Percentiles rank a stretch among this genome's conserved stretches.
These are phyloP conservation scores for Mucuna pruriens DNA, from an alignment of 306 rosid species.

Conservation along the genomic window DNA sequence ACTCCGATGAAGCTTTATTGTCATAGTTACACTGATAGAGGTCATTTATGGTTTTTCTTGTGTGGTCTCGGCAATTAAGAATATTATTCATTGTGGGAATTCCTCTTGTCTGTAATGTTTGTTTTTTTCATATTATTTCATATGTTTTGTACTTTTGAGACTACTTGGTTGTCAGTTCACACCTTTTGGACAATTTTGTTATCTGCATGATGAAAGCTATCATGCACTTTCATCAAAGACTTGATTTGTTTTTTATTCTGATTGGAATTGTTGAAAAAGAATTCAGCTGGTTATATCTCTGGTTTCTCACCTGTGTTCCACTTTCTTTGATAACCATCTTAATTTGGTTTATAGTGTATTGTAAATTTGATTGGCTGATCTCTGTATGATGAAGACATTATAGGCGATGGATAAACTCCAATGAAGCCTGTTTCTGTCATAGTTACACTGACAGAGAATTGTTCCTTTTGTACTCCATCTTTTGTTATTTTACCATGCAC, in stretches of 20 bases:
- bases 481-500: background rate
- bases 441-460: conserved; percentile 74
- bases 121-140: background rate
- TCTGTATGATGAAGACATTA: conserved; percentile 59
- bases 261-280: background rate
- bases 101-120: background rate
- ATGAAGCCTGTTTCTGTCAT: conserved; percentile 63
- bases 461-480: background rate
- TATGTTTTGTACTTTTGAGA: background rate
- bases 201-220: background rate
- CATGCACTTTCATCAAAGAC: background rate
- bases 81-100: background rate
- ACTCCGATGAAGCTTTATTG: conserved; percentile 50
- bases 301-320: background rate
- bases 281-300: background rate
- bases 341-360: background rate
- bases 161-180: background rate
- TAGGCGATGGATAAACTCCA: conserved; percentile 60
- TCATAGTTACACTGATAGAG: conserved; percentile 69
- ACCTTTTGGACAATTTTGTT: background rate
- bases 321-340: background rate
- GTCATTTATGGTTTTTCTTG: conserved; percentile 10
- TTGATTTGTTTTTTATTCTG: background rate
- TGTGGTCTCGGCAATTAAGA: background rate
- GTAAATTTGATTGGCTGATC: conserved; percentile 1